Base-by-base conservation (phyloP, 2,329 filamentous ascomycete species). In the Daldinia sp. region DNA sequence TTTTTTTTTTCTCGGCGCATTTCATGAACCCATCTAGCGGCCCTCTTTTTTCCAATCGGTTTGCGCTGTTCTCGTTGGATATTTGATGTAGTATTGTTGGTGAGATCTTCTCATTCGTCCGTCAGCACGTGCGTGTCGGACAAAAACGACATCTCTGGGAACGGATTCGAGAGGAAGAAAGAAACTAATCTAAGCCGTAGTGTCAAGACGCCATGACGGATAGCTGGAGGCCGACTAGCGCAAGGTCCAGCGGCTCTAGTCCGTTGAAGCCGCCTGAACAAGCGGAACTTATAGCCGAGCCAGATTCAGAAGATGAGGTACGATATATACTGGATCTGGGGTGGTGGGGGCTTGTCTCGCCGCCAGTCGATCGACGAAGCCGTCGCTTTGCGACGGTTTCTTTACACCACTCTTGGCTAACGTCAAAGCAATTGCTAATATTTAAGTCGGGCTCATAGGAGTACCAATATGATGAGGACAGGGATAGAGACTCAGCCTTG, bases 401-500 rank as follows among this genome's bases (percentile, higher is more conserved):
- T 53, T 37, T 15, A 35, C 4, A 28, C 20, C 2, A 41, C 30
- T 6, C 18, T 10, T 44, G 12, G 13, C 7, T 35, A 35, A 33
- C 42, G 28, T 37, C 26, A 54, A 57, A 15, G 3, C 51, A 57
- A n/a, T 15, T 60, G 56, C 64, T 71, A 62, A 71, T 53, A 23
- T 7, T 35, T 61, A 42, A 51, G 46, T 51, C 35, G 15, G 46
- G 57, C 30, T 55, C 44, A 23, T 61, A 74, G 63, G 72, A 71
- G n/a, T 67, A 70, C 4, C 59, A 72, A 35, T 37, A 54, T 7
- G 68, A 71, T 12, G 71, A 70, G 1, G 71, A 69, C 12, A n/a
- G 30, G 10, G 71, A 73, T 53, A 72, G 67, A 0, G 75, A 77
- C 54, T 77, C 75, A 9, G 74, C 75, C 26, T 64, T 77, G 9